A percentile compares a stretch with the other conserved stretches of the same genome.
phyloP scores from a whole-genome alignment of 1,139 yeast genomes.

The Blastobotrys ciferrii region DNA sequence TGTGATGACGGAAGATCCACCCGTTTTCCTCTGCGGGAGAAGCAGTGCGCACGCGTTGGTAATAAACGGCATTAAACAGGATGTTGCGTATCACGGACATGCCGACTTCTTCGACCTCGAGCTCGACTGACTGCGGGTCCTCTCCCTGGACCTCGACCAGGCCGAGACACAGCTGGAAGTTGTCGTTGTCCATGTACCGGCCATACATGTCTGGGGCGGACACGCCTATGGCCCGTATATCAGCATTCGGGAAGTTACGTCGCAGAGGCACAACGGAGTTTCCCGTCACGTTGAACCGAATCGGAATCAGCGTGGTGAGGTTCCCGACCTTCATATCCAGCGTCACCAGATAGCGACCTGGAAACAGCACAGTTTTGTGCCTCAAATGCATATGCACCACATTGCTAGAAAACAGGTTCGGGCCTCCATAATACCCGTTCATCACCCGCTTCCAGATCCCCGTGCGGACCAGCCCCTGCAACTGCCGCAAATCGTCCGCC shows the following conservation, averaged over 20 bases:
- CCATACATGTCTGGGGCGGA: slow-evolving; percentile 47
- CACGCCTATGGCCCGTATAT: slow-evolving; percentile 38
- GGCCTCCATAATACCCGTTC: slow-evolving; percentile 29
- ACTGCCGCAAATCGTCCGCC: slow-evolving; percentile 8
- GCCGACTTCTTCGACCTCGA: slow-evolving; percentile 62
- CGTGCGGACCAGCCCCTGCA: slow-evolving; percentile 11
- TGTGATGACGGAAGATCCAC: slow-evolving; percentile 1
- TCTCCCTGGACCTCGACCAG: slow-evolving; percentile 39
- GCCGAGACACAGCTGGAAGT: slow-evolving; percentile 54
- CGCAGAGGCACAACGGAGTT: slow-evolving; percentile 14
- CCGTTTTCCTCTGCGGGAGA: background rate
- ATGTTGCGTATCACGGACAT: slow-evolving; percentile 55
- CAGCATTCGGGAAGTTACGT: slow-evolving; percentile 40
- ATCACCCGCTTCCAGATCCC: slow-evolving; percentile 24
- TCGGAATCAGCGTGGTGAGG: slow-evolving; percentile 24
- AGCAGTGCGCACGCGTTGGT: slow-evolving; percentile 32
- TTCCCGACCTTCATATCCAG: slow-evolving; percentile 26
- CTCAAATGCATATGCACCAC: slow-evolving; percentile 28
- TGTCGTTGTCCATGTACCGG: slow-evolving; percentile 52
- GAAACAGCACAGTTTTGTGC: slow-evolving; percentile 28
- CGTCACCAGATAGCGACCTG: slow-evolving; percentile 28
- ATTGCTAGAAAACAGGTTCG: slow-evolving; percentile 29
- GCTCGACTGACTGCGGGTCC: slow-evolving; percentile 38
- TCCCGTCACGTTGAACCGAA: slow-evolving; percentile 22
- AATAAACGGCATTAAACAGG: slow-evolving; percentile 56